Evolutionary conservation across 73 alveolate genomes (phyloP), one percentile per base, ranked within the genome.

Genomic region (Vitrella brassicaformis): DNA sequence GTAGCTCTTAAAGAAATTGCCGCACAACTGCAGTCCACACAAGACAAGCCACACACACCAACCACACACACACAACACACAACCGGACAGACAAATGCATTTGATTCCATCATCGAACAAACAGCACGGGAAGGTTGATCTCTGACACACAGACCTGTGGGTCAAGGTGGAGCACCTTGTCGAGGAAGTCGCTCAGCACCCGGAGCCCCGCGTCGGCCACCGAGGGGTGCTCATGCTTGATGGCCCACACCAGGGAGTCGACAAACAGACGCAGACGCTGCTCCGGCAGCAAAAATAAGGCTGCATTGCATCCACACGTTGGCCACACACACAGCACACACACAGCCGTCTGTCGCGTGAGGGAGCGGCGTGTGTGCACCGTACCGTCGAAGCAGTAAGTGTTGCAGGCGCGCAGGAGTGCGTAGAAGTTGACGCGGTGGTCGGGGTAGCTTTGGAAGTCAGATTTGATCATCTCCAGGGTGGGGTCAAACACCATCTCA

Each of bases 211-310:
- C 86, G 47, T 94, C 98, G 56, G 89, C 86, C 81, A 91, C 86
- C 47, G 88, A 91, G 0, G 96, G 96, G 71, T 92, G 93, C 66
- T 88, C 92, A 73, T 94, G 98, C 81, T 91, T 94, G 78, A 94
- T 86, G 7, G 97, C 97, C 90, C 94, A 94, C 22, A 93, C 67
- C 71, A 91, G 79, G 19, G 97, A 85, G 71, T 89, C 94, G 30
- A 91, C 90, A 18, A 81, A 27, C 81, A 85, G 66, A 81, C 30
- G 45, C 28, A 68, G 30, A 65, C 67, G 82, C 19, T 74, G 70
- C 47, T 76, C 82, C 1, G 82, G 81, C 74, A 76, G 56, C 45
- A 31, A 68, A 71, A 68, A 76, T 65, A 75, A 30, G 65, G 74
- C 82, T 71, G 56, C 85, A 1, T 79, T 71, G 47, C 78, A 86